These are phyloP conservation scores for Picochlorum sp. DNA, from an alignment of 139 green algal genomes.

Conservation along the genomic window DNA sequence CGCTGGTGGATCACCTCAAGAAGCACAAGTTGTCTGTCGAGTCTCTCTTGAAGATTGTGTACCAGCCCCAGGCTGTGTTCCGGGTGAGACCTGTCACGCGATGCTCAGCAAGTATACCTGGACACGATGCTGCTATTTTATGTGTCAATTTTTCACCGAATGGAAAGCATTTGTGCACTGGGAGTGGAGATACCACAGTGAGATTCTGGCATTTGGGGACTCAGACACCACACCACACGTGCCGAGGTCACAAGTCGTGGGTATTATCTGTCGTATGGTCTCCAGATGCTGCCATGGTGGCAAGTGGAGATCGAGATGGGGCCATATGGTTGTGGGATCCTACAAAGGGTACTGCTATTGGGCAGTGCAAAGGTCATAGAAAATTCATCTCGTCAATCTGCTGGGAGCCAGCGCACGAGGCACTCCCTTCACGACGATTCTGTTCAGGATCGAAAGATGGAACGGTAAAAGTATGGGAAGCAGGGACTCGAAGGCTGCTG, in stretches of 20 bases:
- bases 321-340: conserved; percentile 83
- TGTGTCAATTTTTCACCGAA: conserved; percentile 85
- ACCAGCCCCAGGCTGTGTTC: conserved; percentile 91
- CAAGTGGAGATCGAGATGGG: conserved; percentile 79
- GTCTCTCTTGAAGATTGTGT: conserved; percentile 73
- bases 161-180: conserved; percentile 74
- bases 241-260: conserved; percentile 83
- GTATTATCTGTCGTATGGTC: conserved; percentile 89
- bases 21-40: conserved; percentile 72
- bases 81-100: conserved; percentile 81
- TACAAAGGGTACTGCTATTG: conserved; percentile 36
- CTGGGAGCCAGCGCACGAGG: conserved; percentile 90
- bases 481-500: conserved; percentile 17
- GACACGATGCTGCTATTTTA: conserved; percentile 88
- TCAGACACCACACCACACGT: conserved; percentile 67
- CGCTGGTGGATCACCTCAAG: conserved; percentile 62
- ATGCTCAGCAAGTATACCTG: conserved; percentile 83
- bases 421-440: conserved; percentile 62
- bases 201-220: conserved; percentile 91
- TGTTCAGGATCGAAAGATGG: conserved; percentile 72
- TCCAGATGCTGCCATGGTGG: conserved; percentile 68
- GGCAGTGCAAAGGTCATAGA: conserved; percentile 75
- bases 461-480: conserved; percentile 58
- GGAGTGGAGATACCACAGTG: conserved; percentile 86
- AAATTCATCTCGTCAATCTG: conserved; percentile 87